Percentiles rank a stretch among this genome's conserved stretches.
These are phyloP conservation scores for Pseudocercospora musae DNA, from an alignment of 2,329 filamentous ascomycete genomes.

Conservation along the genomic window DNA sequence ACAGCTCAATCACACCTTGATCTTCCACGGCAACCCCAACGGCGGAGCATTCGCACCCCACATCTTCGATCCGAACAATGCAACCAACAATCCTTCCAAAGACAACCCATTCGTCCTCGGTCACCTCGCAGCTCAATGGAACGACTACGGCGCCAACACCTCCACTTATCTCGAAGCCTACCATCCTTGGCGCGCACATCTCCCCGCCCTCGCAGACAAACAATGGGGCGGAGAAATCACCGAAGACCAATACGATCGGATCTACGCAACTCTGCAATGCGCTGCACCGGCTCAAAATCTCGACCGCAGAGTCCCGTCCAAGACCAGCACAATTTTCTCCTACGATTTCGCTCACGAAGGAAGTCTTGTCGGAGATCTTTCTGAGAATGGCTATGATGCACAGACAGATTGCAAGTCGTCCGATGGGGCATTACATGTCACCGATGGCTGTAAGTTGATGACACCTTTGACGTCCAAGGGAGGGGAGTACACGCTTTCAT, in stretches of 20 bases:
- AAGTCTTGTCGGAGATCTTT: slow-evolving; percentile 34
- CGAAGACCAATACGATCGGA: slow-evolving; percentile 38
- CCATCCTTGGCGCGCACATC: slow-evolving; percentile 50
- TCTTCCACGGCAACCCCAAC: slow-evolving; percentile 46
- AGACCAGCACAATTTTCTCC: slow-evolving; percentile 36
- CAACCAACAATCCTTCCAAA: slow-evolving; percentile 46
- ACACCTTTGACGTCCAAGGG: slow-evolving; percentile 55
- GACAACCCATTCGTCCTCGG: slow-evolving; percentile 46
- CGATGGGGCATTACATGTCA: slow-evolving; percentile 18
- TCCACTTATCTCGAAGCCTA: slow-evolving; percentile 52
- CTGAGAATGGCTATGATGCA: slow-evolving; percentile 44
- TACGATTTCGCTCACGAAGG: slow-evolving; percentile 33
- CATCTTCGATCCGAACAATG: slow-evolving; percentile 51
- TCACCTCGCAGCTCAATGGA: slow-evolving; percentile 52
- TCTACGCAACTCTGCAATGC: slow-evolving; percentile 42
- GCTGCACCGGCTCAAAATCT: slow-evolving; percentile 50
- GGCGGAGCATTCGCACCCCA: slow-evolving; percentile 48
- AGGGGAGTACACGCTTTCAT: slow-evolving; percentile 54
- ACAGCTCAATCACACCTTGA: slow-evolving; percentile 46
- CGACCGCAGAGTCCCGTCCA: slow-evolving; percentile 42
- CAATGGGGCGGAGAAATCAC: slow-evolving; percentile 51
- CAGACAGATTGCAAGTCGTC: slow-evolving; percentile 37
- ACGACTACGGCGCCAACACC: slow-evolving; percentile 54
- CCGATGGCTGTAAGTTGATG: slow-evolving; percentile 41
- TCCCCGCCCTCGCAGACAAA: slow-evolving; percentile 52